phyloP scores from a whole-genome alignment of 148 eudicot species.

The Cornus florida region DNA sequence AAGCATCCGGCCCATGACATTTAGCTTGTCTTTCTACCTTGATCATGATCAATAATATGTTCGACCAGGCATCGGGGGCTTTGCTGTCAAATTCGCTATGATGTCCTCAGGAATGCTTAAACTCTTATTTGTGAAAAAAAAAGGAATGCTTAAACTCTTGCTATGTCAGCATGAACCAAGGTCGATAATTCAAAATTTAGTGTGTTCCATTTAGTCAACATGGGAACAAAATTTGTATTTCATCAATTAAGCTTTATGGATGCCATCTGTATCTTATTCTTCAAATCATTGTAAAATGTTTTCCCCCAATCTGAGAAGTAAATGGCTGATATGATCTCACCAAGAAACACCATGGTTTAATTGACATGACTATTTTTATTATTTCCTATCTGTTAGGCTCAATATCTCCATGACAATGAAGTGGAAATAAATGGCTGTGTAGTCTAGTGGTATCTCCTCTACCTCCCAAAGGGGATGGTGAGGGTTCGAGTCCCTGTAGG shows the following conservation, averaged over 20 bases:
- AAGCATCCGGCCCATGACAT: too few species aligned
- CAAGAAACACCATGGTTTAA: not conserved
- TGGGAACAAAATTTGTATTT: too few species aligned
- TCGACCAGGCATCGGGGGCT: not conserved
- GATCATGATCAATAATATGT: not conserved
- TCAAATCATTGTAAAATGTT: too few species aligned
- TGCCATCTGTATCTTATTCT: not conserved
- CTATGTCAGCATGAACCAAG: too few species aligned
- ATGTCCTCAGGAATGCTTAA: too few species aligned
- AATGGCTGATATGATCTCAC: not conserved
- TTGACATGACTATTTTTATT: not conserved
- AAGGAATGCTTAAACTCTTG: not conserved
- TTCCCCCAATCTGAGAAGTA: too few species aligned
- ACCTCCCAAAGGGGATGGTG: too few species aligned
- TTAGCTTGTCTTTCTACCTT: slow-evolving; percentile 8
- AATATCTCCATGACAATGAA: not conserved
- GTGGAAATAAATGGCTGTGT: not conserved
- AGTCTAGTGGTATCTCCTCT: too few species aligned
- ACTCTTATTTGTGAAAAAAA: too few species aligned
- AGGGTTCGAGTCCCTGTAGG: too few species aligned
- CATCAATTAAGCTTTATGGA: not conserved
- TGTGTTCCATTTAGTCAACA: not conserved
- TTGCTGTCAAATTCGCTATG: not conserved
- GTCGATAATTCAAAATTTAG: not conserved
- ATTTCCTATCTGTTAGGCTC: not conserved